These are phyloP conservation scores for Flaveria sonorensis DNA, from an alignment of 129 eudicot genomes.

Conservation along the genomic window DNA sequence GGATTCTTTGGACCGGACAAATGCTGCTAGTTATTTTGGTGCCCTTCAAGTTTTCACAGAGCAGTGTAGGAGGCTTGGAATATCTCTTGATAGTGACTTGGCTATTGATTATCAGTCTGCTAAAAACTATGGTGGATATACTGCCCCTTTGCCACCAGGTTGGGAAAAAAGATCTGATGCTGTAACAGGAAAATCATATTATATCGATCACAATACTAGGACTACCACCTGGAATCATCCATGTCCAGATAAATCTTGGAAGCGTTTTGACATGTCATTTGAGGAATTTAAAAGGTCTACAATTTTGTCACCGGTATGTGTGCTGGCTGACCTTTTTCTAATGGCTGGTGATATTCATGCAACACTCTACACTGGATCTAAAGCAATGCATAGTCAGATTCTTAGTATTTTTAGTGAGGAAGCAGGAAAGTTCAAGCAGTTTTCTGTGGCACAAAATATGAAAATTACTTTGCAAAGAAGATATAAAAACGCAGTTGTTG, in stretches of 20 bases:
- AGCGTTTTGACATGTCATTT: conserved; percentile 94
- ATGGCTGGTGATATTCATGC: conserved; percentile 97
- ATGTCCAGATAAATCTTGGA: conserved; percentile 99
- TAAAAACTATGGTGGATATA: conserved; percentile 67
- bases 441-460: conserved; percentile 96
- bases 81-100: conserved; percentile 91
- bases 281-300: conserved; percentile 97
- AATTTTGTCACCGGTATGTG: conserved; percentile 72
- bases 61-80: conserved; percentile 92
- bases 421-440: conserved; percentile 91
- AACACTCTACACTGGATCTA: conserved; percentile 92
- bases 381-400: conserved; percentile 99
- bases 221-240: conserved; percentile 99
- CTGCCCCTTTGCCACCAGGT: conserved; percentile 94
- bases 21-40: conserved; percentile 98
- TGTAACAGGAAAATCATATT: conserved; percentile 88
- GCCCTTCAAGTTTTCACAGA: conserved; percentile 92
- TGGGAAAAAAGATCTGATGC: conserved; percentile 97
- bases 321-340: conserved; percentile 78
- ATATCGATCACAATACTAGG: conserved; percentile 93
- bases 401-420: conserved; percentile 91
- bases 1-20: conserved; percentile 95
- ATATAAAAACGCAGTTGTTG: conserved; percentile 94
- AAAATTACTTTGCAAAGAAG: conserved; percentile 94
- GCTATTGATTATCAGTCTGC: conserved; percentile 69